phyloP scores from a whole-genome alignment of 805 yeast genomes.

The Hermanozyma aechmeae region DNA sequence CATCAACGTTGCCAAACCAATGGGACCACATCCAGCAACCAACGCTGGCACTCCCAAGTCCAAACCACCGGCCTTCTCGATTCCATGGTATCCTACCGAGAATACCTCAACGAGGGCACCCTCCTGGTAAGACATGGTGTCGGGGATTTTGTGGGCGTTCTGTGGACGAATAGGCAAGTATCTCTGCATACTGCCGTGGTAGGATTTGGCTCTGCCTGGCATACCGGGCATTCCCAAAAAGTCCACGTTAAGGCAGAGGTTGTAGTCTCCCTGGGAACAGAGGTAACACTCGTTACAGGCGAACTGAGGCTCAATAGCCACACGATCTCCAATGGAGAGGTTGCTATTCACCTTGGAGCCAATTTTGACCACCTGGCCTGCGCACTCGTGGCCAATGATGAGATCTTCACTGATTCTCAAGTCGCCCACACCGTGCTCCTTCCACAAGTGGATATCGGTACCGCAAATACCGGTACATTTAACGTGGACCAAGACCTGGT shows the following conservation, averaged over 20 bases:
- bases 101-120: constrained; percentile 52
- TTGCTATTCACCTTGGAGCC: constrained; percentile 41
- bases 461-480: constrained; percentile 1
- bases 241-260: constrained; percentile 28
- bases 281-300: constrained; percentile 33
- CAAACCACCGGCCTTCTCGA: constrained; percentile 34
- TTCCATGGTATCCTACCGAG: constrained; percentile 44
- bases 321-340: constrained; percentile 36
- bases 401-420: constrained; percentile 12
- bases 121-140: constrained; percentile 36
- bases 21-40: constrained; percentile 54
- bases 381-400: constrained; percentile 32
- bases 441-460: neutral
- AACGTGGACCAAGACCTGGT: neutral
- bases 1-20: constrained; percentile 40
- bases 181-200: constrained; percentile 28
- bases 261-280: constrained; percentile 31
- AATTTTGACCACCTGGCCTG: constrained; percentile 38
- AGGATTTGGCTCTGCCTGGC: neutral
- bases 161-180: constrained; percentile 20
- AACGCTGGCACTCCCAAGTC: constrained; percentile 39
- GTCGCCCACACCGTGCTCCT: constrained; percentile 23
- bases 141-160: constrained; percentile 29
- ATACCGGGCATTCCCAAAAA: constrained; percentile 18
- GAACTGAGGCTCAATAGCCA: constrained; percentile 46